Percentiles rank a stretch among this genome's conserved stretches.
phyloP scores from a whole-genome alignment of 345 rosid genomes.

The Raphanus raphanistrum region DNA sequence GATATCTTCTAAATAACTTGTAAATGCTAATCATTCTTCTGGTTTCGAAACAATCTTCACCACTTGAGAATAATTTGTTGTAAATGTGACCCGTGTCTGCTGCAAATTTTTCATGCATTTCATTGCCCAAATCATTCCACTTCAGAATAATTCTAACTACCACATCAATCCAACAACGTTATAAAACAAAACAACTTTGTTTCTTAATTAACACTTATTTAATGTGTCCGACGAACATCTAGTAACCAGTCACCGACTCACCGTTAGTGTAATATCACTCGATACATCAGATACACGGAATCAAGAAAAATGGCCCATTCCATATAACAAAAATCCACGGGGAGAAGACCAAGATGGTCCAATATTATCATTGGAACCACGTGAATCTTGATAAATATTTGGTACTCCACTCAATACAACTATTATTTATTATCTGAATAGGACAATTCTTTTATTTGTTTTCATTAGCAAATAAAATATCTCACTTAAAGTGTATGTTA shows the following conservation, averaged over 20 bases:
- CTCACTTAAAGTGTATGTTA: background rate
- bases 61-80: too few relatives aligned
- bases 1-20: too few relatives aligned
- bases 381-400: constrained; percentile 41
- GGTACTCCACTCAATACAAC: constrained; percentile 29
- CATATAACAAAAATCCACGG: constrained; percentile 29
- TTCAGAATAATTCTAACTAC: background rate
- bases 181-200: background rate
- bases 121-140: too few relatives aligned
- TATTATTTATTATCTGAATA: constrained; percentile 35
- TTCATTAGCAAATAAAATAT: constrained; percentile 5
- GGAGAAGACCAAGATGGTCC: constrained; percentile 43
- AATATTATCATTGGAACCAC: constrained; percentile 39
- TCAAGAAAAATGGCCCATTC: constrained; percentile 27
- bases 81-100: too few relatives aligned
- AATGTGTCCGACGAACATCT: background rate
- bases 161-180: background rate
- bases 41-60: too few relatives aligned
- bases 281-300: background rate
- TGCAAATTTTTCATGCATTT: too few relatives aligned
- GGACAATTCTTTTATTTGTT: constrained; percentile 30
- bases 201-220: background rate
- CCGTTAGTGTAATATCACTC: background rate
- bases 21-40: too few relatives aligned
- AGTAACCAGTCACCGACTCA: background rate